phyloP scores from a whole-genome alignment of 768 basidiomycete genomes.

The Cyclocybe aegerita region DNA sequence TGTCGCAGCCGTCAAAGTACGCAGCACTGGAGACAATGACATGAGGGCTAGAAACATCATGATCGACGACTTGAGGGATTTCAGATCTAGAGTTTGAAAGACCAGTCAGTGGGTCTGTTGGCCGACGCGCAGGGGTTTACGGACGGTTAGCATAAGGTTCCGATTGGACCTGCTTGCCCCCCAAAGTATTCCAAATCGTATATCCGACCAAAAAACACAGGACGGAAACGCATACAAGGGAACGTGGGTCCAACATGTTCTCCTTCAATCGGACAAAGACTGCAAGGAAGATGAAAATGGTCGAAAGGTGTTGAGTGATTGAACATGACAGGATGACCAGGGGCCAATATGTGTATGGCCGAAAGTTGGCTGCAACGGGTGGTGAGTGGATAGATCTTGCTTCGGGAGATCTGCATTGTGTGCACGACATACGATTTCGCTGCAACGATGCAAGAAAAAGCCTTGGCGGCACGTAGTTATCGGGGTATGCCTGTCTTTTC shows the following conservation, averaged over 20 bases:
- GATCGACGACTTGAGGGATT: constrained; percentile 76
- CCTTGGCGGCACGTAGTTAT: constrained; percentile 78
- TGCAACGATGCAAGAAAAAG: constrained; percentile 78
- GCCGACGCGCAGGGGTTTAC: constrained; percentile 11
- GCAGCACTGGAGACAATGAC: constrained; percentile 86
- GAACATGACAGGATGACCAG: constrained; percentile 69
- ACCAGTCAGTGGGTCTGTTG: constrained; percentile 1
- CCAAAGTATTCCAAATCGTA: constrained; percentile 58
- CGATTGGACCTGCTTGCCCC: constrained; percentile 25
- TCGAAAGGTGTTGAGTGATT: constrained; percentile 82
- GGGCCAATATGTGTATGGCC: constrained; percentile 73
- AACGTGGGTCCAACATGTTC: constrained; percentile 62
- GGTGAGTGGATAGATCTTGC: constrained; percentile 2
- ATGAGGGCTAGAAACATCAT: constrained; percentile 88
- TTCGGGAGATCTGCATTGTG: background rate
- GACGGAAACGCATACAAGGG: constrained; percentile 65
- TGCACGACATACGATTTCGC: constrained; percentile 64
- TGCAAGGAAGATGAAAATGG: constrained; percentile 78
- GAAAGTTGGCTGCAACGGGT: constrained; percentile 64
- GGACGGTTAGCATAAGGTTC: constrained; percentile 31
- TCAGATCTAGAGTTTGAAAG: constrained; percentile 49
- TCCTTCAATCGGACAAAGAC: constrained; percentile 75
- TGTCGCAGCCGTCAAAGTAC: constrained; percentile 91
- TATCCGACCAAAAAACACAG: constrained; percentile 61
- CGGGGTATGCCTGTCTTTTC: constrained; percentile 72